phyloP scores from a whole-genome alignment of 2,329 filamentous ascomycete species.

The Stachybotrys chartarum region DNA sequence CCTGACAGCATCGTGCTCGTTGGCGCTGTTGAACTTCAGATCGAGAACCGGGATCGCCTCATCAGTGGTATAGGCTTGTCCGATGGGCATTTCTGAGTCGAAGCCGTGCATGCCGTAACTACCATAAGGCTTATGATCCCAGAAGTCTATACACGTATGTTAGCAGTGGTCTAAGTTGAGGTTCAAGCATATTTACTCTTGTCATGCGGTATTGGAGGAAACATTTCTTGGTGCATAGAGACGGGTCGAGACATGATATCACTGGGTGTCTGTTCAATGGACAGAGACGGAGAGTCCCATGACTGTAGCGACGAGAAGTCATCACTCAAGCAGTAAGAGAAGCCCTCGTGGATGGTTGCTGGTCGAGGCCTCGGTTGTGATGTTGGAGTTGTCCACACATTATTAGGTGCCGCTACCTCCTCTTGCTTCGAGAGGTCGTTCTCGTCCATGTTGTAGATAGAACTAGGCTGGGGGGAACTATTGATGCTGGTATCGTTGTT shows the following conservation, averaged over 20 bases:
- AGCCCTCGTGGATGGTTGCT: conserved; percentile 54
- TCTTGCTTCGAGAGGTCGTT: conserved; percentile 44
- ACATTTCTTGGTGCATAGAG: conserved; percentile 52
- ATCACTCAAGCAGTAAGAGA: conserved; percentile 51
- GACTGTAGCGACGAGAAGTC: conserved; percentile 44
- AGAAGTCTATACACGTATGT: conserved; percentile 17
- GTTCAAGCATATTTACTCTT: conserved; percentile 32
- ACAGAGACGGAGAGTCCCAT: conserved; percentile 50
- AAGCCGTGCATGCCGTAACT: conserved; percentile 46
- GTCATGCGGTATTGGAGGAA: conserved; percentile 40
- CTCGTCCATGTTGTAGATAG: conserved; percentile 37
- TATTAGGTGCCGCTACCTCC: conserved; percentile 34
- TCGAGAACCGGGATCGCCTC: conserved; percentile 58
- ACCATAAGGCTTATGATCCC: conserved; percentile 52
- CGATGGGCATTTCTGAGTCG: conserved; percentile 52
- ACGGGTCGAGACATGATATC: conserved; percentile 47
- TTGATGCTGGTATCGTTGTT: conserved; percentile 40
- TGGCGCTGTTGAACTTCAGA: conserved; percentile 41
- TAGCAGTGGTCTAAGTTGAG: conserved; percentile 6
- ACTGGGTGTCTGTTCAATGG: conserved; percentile 41
- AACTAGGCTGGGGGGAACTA: conserved; percentile 33
- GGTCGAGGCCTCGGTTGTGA: conserved; percentile 46
- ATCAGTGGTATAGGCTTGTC: conserved; percentile 55
- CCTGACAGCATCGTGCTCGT: conserved; percentile 42
- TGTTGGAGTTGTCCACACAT: conserved; percentile 49